These are phyloP conservation scores for Nasturtium officinale DNA, from an alignment of 345 rosid species.

Conservation along the genomic window DNA sequence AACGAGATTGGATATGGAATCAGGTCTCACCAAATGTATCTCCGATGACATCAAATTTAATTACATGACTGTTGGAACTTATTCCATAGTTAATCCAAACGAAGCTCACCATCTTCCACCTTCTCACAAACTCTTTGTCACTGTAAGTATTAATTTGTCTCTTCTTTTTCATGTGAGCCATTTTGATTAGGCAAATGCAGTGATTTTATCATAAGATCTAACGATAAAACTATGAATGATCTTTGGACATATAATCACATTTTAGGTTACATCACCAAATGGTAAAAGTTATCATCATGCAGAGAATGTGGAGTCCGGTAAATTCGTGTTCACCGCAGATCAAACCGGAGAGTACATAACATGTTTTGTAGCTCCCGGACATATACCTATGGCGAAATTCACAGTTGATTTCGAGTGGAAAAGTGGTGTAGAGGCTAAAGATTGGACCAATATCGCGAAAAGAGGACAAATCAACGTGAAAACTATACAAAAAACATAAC, in stretches of 20 bases:
- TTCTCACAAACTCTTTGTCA: slow-evolving; percentile 58
- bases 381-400: slow-evolving; percentile 43
- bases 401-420: slow-evolving; percentile 77
- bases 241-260: neutral
- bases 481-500: neutral
- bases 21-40: slow-evolving; percentile 72
- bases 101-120: slow-evolving; percentile 62
- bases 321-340: slow-evolving; percentile 70
- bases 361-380: slow-evolving; percentile 60
- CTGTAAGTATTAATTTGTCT: slow-evolving; percentile 43
- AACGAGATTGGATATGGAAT: slow-evolving; percentile 64
- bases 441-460: slow-evolving; percentile 74
- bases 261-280: slow-evolving; percentile 65
- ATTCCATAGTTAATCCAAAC: slow-evolving; percentile 57
- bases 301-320: slow-evolving; percentile 63
- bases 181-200: neutral
- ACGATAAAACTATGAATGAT: neutral
- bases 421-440: slow-evolving; percentile 75
- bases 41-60: slow-evolving; percentile 73
- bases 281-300: slow-evolving; percentile 59
- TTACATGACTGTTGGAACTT: slow-evolving; percentile 68
- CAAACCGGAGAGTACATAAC: slow-evolving; percentile 65
- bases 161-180: too few species aligned
- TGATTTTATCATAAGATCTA: neutral
- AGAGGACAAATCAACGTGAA: slow-evolving; percentile 71